Percentiles rank a stretch among this genome's conserved stretches.
phyloP scores from a whole-genome alignment of 805 yeast genomes.

The Candida vartiovaarae region DNA sequence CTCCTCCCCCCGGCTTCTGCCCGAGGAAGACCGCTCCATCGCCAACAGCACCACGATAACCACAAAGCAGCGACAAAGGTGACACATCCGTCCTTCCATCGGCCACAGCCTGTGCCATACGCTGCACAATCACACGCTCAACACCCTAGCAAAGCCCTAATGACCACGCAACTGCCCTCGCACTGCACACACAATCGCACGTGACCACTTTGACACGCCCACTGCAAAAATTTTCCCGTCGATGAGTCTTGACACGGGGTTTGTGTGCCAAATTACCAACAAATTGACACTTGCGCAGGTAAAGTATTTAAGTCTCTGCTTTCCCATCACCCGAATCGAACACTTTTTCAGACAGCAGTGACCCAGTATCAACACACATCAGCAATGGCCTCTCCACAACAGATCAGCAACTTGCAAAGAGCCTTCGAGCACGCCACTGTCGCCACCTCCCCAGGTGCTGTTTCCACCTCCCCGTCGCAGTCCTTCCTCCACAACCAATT shows the following conservation, averaged over 20 bases:
- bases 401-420: slow-evolving; percentile 47
- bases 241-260: not conserved
- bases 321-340: too few species aligned
- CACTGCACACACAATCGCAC: slow-evolving; percentile 10
- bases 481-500: slow-evolving; percentile 51
- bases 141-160: too few species aligned
- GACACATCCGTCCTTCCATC: too few species aligned
- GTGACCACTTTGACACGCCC: slow-evolving; percentile 1
- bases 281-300: not conserved
- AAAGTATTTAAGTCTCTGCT: not conserved
- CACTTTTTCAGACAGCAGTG: too few species aligned
- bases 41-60: too few species aligned
- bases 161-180: not conserved
- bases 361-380: too few species aligned
- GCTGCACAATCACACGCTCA: too few species aligned
- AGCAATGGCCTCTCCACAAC: slow-evolving; percentile 60
- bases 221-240: not conserved
- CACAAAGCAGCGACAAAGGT: too few species aligned
- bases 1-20: too few species aligned
- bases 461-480: slow-evolving; percentile 75
- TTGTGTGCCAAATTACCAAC: not conserved
- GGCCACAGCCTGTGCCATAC: too few species aligned
- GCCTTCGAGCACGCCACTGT: slow-evolving; percentile 51
- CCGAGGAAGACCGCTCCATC: too few species aligned
- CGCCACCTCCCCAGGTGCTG: slow-evolving; percentile 59